phyloP scores from a whole-genome alignment of 225 moss, liverwort and hornwort species.

The Pseudisothecium myosuroides region DNA sequence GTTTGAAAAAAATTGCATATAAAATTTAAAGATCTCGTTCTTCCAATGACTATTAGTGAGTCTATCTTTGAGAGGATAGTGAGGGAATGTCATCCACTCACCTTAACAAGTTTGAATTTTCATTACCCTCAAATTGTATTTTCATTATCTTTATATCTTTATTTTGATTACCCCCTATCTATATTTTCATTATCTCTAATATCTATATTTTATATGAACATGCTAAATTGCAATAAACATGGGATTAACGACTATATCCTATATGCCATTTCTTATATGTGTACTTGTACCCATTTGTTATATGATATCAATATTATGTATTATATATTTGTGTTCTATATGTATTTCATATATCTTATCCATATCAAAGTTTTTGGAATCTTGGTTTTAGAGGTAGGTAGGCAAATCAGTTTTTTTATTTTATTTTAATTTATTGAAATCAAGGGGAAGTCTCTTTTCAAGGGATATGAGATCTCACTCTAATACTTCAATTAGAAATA shows the following conservation, averaged over 20 bases:
- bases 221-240: background rate
- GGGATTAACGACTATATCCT: background rate
- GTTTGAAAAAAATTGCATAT: background rate
- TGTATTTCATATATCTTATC: accelerated
- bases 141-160: accelerated
- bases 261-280: too few relatives aligned
- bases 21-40: background rate
- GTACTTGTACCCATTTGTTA: accelerated
- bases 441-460: accelerated
- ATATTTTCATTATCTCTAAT: background rate
- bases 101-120: too few relatives aligned
- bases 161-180: background rate
- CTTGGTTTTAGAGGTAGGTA: accelerated
- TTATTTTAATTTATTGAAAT: background rate
- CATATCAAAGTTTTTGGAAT: background rate
- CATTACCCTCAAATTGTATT: background rate
- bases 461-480: background rate
- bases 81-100: too few relatives aligned
- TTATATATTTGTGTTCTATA: background rate
- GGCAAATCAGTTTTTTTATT: background rate
- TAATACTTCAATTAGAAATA: too few relatives aligned
- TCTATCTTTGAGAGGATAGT: too few relatives aligned
- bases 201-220: background rate
- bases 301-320: accelerated
- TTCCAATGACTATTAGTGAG: background rate